Percentiles rank a stretch among this genome's conserved stretches.
Evolutionary conservation across 345 rosid species (phyloP).

Genomic region (Citrus trifoliata): DNA sequence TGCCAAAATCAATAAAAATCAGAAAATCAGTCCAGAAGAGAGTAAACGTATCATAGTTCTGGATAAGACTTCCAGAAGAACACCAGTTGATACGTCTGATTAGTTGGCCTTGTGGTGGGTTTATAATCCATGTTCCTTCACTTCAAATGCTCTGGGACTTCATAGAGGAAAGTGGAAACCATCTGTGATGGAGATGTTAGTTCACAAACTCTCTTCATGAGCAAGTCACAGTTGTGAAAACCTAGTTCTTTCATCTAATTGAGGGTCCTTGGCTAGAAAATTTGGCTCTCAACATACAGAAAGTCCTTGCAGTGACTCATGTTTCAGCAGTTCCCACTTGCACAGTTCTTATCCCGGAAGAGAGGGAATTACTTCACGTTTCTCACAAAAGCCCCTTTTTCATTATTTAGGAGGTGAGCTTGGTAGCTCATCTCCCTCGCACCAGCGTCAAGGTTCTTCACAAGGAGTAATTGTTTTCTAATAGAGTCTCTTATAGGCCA

Average conservation of each 20-base stretch:
- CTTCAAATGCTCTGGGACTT: neutral
- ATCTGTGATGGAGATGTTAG: neutral
- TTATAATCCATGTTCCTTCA: neutral
- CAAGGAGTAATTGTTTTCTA: conserved; percentile 16
- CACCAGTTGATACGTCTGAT: neutral
- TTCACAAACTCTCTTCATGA: neutral
- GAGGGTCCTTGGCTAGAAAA: neutral
- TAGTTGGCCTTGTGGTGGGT: neutral
- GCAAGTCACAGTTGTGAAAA: neutral
- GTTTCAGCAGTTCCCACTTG: no score
- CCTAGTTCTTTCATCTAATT: neutral
- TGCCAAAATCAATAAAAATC: neutral
- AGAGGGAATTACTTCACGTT: neutral
- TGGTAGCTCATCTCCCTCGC: conserved; percentile 22
- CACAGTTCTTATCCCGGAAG: neutral
- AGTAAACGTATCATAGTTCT: neutral
- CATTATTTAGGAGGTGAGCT: conserved; percentile 11
- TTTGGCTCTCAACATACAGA: neutral
- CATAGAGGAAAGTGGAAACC: neutral
- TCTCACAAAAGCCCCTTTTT: neutral
- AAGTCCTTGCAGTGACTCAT: no score
- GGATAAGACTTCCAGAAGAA: neutral
- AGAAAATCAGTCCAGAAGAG: neutral
- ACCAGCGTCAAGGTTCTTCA: conserved; percentile 18
- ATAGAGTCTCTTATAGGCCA: neutral